Evolutionary conservation across 176 grass and related monocot species (phyloP), one percentile per base, ranked within the genome.

Genomic region (Aegilops tauschii): DNA sequence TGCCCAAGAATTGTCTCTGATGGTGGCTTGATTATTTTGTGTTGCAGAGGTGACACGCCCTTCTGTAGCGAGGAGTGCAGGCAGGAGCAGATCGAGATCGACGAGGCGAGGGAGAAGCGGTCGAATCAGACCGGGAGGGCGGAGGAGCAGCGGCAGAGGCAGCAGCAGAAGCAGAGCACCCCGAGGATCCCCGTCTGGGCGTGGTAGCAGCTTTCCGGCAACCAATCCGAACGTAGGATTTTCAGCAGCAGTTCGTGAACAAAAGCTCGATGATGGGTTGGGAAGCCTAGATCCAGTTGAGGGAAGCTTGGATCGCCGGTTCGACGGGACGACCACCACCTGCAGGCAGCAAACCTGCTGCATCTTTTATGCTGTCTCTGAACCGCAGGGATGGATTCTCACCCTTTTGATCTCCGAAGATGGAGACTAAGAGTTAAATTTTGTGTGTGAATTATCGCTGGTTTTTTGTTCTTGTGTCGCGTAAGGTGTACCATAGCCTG

Each of bases 51-150:
- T 21, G 87, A 98, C 89, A 92, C 59, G 32, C 93, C 95, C 65
- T 98, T 98, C 93, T 98, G 95, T 13, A 98, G 95, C 89, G 91
- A 93, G 91, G 95, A 98, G 89, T 98, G 95, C 89, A 84, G 95
- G 82, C 87, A 86, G 84, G 95, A 95, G 82, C 93, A 98, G 91
- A 98, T 98, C 82, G 90, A 93, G 71, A 90, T 93, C 32, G 94
- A 96, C 63, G 94, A 96, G 84, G 89, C 88, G 47, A 89, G 63
- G 47, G 88, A 95, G 83, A 86, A 82, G 34, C 34, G 91, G 30
- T 79, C 72, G 69, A 95, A 85, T 73, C 82, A 93, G 83, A 84
- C 79, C 3, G 81, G 71, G 73, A 10, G 75, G 34, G 67, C 88
- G 23, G 90, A 88, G 82, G 90, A 92, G 83, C 93, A 93, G 68